Base-by-base conservation (phyloP, 345 rosid genomes). In the Gossypium ekmanianum region DNA sequence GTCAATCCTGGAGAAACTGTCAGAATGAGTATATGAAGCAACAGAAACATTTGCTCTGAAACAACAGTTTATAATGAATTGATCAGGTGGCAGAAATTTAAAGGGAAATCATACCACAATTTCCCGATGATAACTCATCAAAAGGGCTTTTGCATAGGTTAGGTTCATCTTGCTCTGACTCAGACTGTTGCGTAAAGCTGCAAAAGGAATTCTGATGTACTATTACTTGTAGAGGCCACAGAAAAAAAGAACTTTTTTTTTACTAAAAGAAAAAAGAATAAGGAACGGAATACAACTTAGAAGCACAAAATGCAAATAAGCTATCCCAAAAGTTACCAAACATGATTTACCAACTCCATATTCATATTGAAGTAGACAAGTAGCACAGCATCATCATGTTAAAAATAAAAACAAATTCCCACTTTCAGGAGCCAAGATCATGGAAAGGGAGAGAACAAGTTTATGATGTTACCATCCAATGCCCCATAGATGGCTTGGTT, bases 401-500 rank as follows among this genome's bases (percentile, higher is more conserved):
- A 65, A 18, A 9, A 26, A 57, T 50, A 12, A 50, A 50, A 50
- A 50, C 17, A 20, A 27, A 34, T 18, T 16, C 29, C 76, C 45
- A 26, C 13, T 62, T 50, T 67, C n/a, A 52, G 44, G 58, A 61
- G 22, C 54, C 62, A 57, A 39, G 17, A 54, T 69, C 54, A 47
- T 2, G 61, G 9, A 52, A 74, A 39, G 18, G 71, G 50, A 29
- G 43, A 41, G 34, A 41, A 45, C 13, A 18, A 34, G 52, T 61
- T 58, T 59, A 67, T 22, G n/a, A 34, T 58, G 72, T 80, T 81
- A 79, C 86, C 84, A 75, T 82, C 85, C 83, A 70, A 79, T 56
- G 77, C 88, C 84, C 79, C 88, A 90, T 67, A 84, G 83, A 75
- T 24, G 79, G 81, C 87, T 77, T 71, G 87, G 82, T 76, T 85